Evolutionary conservation across 1,139 yeast genomes (phyloP), one percentile per base, ranked within the genome.

Genomic region (Oligophagozyma castellii): DNA sequence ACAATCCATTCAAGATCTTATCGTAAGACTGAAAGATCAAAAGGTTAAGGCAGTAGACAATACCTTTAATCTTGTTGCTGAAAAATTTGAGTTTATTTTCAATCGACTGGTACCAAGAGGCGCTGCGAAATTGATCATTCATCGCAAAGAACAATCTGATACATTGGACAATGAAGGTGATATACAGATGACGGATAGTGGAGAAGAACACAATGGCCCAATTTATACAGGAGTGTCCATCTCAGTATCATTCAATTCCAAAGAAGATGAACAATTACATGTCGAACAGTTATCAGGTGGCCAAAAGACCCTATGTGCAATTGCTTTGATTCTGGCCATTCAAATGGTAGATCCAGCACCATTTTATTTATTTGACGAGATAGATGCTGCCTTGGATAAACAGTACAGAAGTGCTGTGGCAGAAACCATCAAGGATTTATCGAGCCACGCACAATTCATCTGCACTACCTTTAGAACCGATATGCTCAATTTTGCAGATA

Each of bases 291-390:
- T 89, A 19, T 81, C 95, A 0, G 98, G 98, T 23, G 98, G 98
- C 5, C 98, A 89, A 48, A 89, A 89, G 50, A 80, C 96, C 0
- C 60, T 89, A 12, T 86, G 96, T 62, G 96, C 98, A 2, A 73
- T 89, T 42, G 86, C 96, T 0, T 65, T 89, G 29, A 86, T 89
- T 38, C 65, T 89, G 36, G 96, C 98, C 3, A 83, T 89, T 37
- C 98, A 89, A 57, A 73, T 69, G 49, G 81, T 93, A 42, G 96
- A 89, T 43, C 96, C 96, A 6, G 96, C 96, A 2, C 96, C 98
- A 28, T 89, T 89, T 53, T 89, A 89, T 50, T 58, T 89, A 31
- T 84, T 89, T 55, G 98, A 89, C 54, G 98, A 89, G 59, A 78
- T 89, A 35, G 98, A 89, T 58, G 95, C 96, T 5, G 89, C 89